Base-by-base conservation (phyloP, 805 yeast genomes). In the Barnettozyma salicaria region DNA sequence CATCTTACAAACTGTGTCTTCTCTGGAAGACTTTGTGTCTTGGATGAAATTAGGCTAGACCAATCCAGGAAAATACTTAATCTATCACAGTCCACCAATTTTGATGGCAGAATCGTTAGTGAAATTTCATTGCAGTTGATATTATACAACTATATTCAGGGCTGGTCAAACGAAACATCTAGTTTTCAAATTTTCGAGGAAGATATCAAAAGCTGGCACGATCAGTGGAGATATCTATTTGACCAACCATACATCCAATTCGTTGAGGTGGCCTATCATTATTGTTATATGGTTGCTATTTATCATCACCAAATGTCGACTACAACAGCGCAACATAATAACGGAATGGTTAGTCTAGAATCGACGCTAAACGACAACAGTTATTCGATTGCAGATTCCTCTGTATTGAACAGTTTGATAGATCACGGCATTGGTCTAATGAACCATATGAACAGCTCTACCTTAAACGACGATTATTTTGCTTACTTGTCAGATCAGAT, bases 51-150 rank as follows among this genome's bases (percentile, higher is more conserved):
- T 14, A 61, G 85, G 25, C 54, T 79, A 29, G 76, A 73, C 40
- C 69, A 74, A 41, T 76, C 85, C 44, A 65, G 76, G 7, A 67
- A 73, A 14, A 71, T 80, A 2, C 59, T 78, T 34, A 73, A 76
- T 25, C 55, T 74, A 25, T 65, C 77, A 5, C 64, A 72, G 26
- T 74, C 88, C 2, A 80, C 88, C 6, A 80, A 80, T 51, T 83
- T 82, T 53, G 94, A 83, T 52, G 85, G 84, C n/a, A 60, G 90
- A 41, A 80, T 83, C 74, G 78, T 81, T 6, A 79, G 86, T 28
- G 92, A 83, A 55, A 74, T 80, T 34, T 71, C 78, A 14, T 65
- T 80, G 7, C 74, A 78, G 37, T 54, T 72, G 12, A 67, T 75
- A 12, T 65, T 78, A 0, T 80, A 80, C 58, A 71, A 72, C 39